These are phyloP conservation scores for Chaetomium sp. DNA, from an alignment of 2,329 filamentous ascomycete genomes.

Conservation along the genomic window DNA sequence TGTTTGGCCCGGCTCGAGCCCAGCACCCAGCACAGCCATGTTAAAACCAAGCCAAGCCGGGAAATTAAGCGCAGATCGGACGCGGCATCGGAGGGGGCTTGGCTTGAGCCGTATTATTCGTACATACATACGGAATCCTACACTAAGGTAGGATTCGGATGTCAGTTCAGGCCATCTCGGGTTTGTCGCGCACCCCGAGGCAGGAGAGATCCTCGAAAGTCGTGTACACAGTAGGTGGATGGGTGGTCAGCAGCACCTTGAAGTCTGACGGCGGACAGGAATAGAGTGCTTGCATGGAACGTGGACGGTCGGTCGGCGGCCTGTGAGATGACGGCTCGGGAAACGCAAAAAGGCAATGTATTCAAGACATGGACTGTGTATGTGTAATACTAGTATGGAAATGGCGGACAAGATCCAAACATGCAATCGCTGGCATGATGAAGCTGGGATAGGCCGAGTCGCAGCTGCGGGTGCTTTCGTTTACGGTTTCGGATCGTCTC, in stretches of 20 bases:
- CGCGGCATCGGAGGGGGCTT: slow-evolving; percentile 2
- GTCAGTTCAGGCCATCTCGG: not conserved
- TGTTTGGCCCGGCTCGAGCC: not conserved
- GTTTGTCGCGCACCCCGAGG: not conserved
- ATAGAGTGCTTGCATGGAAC: not conserved
- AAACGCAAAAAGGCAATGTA: not conserved
- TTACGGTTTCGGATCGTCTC: not conserved
- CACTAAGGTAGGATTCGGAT: no score
- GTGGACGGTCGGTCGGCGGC: no score
- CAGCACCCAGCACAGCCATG: not conserved
- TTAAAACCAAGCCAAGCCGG: slow-evolving; percentile 2
- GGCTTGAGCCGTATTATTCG: not conserved
- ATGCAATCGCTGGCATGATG: not conserved
- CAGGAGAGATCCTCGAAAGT: no score
- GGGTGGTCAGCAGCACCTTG: no score
- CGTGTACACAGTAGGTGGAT: no score
- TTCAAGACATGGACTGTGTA: not conserved
- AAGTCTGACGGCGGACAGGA: no score
- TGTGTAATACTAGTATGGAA: not conserved
- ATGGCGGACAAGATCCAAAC: not conserved
- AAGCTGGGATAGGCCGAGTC: not conserved
- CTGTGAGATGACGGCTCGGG: not conserved
- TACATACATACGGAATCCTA: no score
- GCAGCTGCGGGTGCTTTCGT: not conserved
- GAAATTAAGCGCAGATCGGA: slow-evolving; percentile 22